phyloP scores from a whole-genome alignment of 2,329 filamentous ascomycete species.

The Cercospora berteroae region DNA sequence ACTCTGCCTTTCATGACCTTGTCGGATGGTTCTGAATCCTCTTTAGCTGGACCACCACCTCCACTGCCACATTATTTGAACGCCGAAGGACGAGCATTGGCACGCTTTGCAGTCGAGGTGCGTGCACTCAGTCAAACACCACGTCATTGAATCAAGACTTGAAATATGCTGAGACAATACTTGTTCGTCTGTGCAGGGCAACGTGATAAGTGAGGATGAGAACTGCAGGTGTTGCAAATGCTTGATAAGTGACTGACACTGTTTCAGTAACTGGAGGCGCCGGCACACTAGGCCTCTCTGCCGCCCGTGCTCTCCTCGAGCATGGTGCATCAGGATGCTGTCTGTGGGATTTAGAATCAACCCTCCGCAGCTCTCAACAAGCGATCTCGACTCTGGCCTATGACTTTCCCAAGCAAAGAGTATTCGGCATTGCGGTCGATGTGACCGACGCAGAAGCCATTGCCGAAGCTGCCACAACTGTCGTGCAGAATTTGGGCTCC shows the following conservation, averaged over 20 bases:
- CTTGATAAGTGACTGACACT: not conserved
- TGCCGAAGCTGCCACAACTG: constrained; percentile 43
- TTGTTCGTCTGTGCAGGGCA: constrained; percentile 39
- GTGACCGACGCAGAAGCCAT: constrained; percentile 57
- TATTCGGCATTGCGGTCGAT: constrained; percentile 56
- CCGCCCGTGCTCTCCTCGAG: constrained; percentile 63
- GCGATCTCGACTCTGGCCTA: constrained; percentile 49
- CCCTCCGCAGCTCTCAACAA: constrained; percentile 40
- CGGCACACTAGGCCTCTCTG: constrained; percentile 60
- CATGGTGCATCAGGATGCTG: constrained; percentile 61
- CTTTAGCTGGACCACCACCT: constrained; percentile 46
- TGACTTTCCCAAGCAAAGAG: constrained; percentile 55
- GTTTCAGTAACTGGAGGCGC: constrained; percentile 62
- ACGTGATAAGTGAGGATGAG: constrained; percentile 49
- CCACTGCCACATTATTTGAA: constrained; percentile 46
- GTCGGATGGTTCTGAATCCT: constrained; percentile 44
- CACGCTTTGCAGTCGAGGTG: constrained; percentile 50
- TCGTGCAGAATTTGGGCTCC: constrained; percentile 47
- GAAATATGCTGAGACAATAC: not conserved
- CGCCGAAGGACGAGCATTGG: constrained; percentile 44
- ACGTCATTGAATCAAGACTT: not conserved
- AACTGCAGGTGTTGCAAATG: not conserved
- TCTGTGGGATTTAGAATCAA: constrained; percentile 59
- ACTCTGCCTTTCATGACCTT: constrained; percentile 52
- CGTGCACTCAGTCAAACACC: not conserved